Conservation (phyloP, 140 eudicot genomes). For the Ambrosia hybrid region DNA sequence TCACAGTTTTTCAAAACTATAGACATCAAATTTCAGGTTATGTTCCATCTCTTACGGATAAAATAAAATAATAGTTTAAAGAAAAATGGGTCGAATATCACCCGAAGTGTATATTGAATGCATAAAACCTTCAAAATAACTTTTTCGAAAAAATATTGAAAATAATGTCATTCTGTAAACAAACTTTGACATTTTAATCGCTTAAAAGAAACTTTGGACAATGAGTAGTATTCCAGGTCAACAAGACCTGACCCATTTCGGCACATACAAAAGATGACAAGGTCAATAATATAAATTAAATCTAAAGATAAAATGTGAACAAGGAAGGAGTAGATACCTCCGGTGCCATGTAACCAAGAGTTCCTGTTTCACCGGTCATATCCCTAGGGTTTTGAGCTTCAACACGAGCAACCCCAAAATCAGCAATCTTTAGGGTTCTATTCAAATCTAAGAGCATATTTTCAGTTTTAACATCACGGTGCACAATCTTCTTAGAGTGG, state of each 20-base stretch:
- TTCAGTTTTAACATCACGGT: constrained; percentile 74
- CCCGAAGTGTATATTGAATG: not conserved
- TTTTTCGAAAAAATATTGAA: not conserved
- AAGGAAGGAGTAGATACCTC: constrained; percentile 43
- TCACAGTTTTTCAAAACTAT: not conserved
- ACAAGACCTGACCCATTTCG: no score
- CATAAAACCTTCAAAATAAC: not conserved
- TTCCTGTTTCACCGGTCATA: constrained; percentile 79
- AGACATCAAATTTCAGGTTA: not conserved
- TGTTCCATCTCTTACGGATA: not conserved
- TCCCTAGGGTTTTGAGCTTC: constrained; percentile 73
- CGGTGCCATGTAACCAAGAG: constrained; percentile 84
- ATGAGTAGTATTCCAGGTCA: no score
- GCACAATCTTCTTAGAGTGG: constrained; percentile 65
- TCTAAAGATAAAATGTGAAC: not conserved
- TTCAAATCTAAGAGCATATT: constrained; percentile 56
- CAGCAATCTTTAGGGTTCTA: constrained; percentile 60
- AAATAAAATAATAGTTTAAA: not conserved
- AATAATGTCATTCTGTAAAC: no score
- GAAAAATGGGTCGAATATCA: not conserved
- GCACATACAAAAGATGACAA: no score
- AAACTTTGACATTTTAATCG: no score
- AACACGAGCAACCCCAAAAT: constrained; percentile 73
- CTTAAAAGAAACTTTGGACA: no score
- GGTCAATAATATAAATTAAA: not conserved